Evolutionary conservation across 164 flowering plant species (phyloP), one percentile per base, ranked within the genome.

Genomic region (Amborella trichopoda): DNA sequence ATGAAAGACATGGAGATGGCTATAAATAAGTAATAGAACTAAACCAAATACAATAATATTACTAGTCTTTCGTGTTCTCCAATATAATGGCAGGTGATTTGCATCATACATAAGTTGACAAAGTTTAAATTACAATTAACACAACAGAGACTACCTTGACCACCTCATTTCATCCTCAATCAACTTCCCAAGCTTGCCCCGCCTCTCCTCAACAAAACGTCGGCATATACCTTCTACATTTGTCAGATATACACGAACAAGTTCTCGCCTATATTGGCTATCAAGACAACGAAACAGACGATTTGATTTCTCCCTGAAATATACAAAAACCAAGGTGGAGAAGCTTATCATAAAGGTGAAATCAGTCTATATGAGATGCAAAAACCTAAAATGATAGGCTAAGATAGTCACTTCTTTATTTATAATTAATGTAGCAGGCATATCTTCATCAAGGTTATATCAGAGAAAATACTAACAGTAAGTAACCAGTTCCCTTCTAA

Each of bases 201-300:
- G 72, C 56, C 80, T 73, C 64, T 89, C 97, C 59, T 85, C 91
- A 58, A 83, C 76, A 70, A 78, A 83, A 28, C 83, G 80, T 14
- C 88, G 77, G 49, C 97, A 89, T 22, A 77, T 77, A 63, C 70
- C 78, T 67, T 89, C 97, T 23, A 85, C 97, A 66, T 85, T 85
- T 55, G 94, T 64, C 52, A 89, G 65, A 62, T 89, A 85, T 40
- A 89, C 95, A 34, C 95, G 68, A 56, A 89, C 83, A 59, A 89
- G 90, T 72, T 85, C 97, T 68, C 95, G 78, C 67, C 97, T 65
- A 67, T 89, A 89, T 51, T 81, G 80, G 63, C 83, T 78, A 60
- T 83, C 94, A 63, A 89, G 90, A 67, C 95, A 85, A 27, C 91
- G 90, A 51, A 85, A 89, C 21, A 94, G 97, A 2, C 86, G 87